These are phyloP conservation scores for Globisporangium sylvaticum DNA, from an alignment of 352 stramenopile species.

Conservation along the genomic window DNA sequence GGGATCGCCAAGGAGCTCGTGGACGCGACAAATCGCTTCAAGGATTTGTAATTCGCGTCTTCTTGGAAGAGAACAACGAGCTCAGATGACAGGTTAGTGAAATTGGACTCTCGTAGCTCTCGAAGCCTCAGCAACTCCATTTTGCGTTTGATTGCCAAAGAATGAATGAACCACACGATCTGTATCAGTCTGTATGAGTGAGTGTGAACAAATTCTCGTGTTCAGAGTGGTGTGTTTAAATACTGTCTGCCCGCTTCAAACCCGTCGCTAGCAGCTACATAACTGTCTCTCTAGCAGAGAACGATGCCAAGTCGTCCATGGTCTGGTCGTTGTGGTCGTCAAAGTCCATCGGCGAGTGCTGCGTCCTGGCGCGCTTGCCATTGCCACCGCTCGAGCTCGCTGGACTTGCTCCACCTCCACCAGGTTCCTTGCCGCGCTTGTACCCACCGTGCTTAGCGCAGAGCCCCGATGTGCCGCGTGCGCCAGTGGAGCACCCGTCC, in stretches of 20 bases:
- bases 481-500: constrained; percentile 66
- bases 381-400: neutral
- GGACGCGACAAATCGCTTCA: constrained; percentile 68
- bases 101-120: neutral
- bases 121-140: neutral
- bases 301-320: neutral
- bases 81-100: neutral
- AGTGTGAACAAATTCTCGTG: constrained; percentile 8
- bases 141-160: neutral
- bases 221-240: constrained; percentile 10
- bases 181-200: neutral
- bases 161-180: neutral
- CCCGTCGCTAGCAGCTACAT: neutral
- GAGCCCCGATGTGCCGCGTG: constrained; percentile 65
- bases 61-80: neutral
- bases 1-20: constrained; percentile 73
- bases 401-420: neutral
- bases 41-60: constrained; percentile 15
- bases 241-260: neutral
- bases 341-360: constrained; percentile 11
- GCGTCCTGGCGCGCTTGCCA: constrained; percentile 22
- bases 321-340: neutral
- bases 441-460: constrained; percentile 82
- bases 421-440: constrained; percentile 40
- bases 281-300: constrained; percentile 12